Percentiles rank a stretch among this genome's conserved stretches.
phyloP scores from a whole-genome alignment of 176 grass and related monocot species.

The Cymbopogon citratus region DNA sequence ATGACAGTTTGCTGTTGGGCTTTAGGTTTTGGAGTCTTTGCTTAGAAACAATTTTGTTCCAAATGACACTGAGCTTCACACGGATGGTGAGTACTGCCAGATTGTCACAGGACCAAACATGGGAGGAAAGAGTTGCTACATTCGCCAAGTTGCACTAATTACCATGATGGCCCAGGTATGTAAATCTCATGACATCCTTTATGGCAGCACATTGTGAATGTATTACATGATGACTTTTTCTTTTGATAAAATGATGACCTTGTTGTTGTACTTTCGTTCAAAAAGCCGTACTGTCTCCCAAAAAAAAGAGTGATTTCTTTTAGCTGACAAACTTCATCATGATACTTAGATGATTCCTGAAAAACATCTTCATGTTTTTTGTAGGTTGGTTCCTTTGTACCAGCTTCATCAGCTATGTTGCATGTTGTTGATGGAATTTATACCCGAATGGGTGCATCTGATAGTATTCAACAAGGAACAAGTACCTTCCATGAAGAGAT shows the following conservation, averaged over 20 bases:
- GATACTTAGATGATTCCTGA: conserved; percentile 17
- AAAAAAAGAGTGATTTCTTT: background rate
- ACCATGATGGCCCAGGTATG: conserved; percentile 94
- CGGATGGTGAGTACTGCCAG: conserved; percentile 74
- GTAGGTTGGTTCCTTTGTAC: conserved; percentile 90
- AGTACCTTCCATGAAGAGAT: conserved; percentile 94
- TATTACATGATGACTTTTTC: conserved; percentile 8
- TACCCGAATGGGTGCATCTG: conserved; percentile 89
- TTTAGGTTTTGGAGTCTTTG: conserved; percentile 72
- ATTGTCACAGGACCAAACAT: conserved; percentile 96
- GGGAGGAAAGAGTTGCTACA: conserved; percentile 98
- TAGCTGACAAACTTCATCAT: background rate
- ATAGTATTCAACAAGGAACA: conserved; percentile 86
- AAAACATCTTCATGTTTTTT: conserved; percentile 38
- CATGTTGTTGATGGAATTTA: conserved; percentile 88
- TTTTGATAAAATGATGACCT: background rate
- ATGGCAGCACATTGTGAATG: background rate
- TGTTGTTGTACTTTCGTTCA: background rate
- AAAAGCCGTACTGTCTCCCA: background rate
- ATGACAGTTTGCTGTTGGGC: conserved; percentile 28
- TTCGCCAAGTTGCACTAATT: conserved; percentile 92
- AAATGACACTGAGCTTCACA: conserved; percentile 83
- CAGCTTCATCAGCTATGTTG: conserved; percentile 70
- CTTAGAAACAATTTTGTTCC: conserved; percentile 84
- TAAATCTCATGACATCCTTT: background rate